A percentile compares a stretch with the other conserved stretches of the same genome.
phyloP scores from a whole-genome alignment of 176 grass and related monocot genomes.

The Stipa capillata region DNA sequence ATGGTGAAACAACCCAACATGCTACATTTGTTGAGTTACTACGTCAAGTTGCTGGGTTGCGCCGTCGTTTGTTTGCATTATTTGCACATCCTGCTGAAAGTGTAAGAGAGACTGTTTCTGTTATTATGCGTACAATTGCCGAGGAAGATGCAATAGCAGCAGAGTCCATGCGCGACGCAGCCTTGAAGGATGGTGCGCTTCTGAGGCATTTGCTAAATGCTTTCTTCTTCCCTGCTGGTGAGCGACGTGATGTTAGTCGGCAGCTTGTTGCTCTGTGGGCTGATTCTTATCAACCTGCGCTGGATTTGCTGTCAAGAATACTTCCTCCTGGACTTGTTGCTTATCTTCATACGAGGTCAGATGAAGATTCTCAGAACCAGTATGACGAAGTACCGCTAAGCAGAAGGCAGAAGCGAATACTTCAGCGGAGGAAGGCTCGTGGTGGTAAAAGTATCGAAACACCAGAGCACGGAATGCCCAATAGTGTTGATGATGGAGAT shows the following conservation, averaged over 20 bases:
- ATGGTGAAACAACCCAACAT: conserved; percentile 98
- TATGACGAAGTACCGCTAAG: conserved; percentile 79
- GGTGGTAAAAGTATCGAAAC: conserved; percentile 41
- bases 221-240: conserved; percentile 81
- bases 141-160: conserved; percentile 99
- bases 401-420: conserved; percentile 78
- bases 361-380: conserved; percentile 90
- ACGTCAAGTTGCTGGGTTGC: conserved; percentile 94
- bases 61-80: conserved; percentile 84
- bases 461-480: conserved; percentile 50
- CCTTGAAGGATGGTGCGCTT: conserved; percentile 96
- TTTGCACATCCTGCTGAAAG: conserved; percentile 97
- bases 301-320: conserved; percentile 90
- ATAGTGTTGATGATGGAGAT: conserved; percentile 50
- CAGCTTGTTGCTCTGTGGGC: conserved; percentile 99
- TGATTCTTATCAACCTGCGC: conserved; percentile 95
- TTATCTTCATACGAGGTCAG: conserved; percentile 84
- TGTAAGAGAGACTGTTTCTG: conserved; percentile 91
- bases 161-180: conserved; percentile 98
- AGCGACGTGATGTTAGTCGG: conserved; percentile 84
- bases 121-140: conserved; percentile 99
- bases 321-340: conserved; percentile 99
- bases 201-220: conserved; percentile 95
- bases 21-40: conserved; percentile 97
- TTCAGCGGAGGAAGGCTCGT: conserved; percentile 69